Base-by-base conservation (phyloP, 371 early-diverging fungal genomes). In the Encephalitozoon hellem region DNA sequence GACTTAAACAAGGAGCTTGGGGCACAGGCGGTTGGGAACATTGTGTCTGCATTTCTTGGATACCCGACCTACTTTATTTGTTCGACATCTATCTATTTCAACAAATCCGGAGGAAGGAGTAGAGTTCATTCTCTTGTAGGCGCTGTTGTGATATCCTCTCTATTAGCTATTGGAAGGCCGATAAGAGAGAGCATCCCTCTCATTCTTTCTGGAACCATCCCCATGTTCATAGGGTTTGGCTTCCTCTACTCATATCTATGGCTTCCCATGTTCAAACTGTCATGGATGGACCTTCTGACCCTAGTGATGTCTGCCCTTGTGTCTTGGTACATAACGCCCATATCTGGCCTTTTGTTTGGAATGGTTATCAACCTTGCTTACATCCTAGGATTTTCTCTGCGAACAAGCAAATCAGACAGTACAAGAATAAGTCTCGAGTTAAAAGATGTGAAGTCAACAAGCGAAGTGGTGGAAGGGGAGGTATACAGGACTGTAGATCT, bases 41-140 rank as follows among this genome's bases (percentile, higher is more conserved):
- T 67, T n/a, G 18, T 67, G 9, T 67, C 78, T 21, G 65, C 66
- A 8, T 43, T 74, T 23, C 41, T 65, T 28, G 78, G 78, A 12
- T 77, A 47, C 28, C 78, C 78, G 23, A 49, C 75, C 18, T 77
- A 77, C 42, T 77, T 77, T 63, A 69, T 77, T 21, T 74, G 66
- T 39, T 72, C 59, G n/a, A 69, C 67, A 25, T 77, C 78, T n/a
- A 32, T 75, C 6, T 43, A 49, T 30, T 66, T 75, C 39, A 64
- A 72, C 47, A 71, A 72, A 65, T 28, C 69, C 2, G 78, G 78
- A 15, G 78, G 74, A 18, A 55, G 32, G 34, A 38, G 21, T n/a
- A 55, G 42, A 32, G 1, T 72, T 11, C 30, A 77, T 32, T 26
- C 74, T 15, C 9, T 67, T 15, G 18, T 67, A 15, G 64, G 53